Evolutionary conservation across 2,329 filamentous ascomycete species (phyloP).

Genomic region (Colletotrichum liaoningense): DNA sequence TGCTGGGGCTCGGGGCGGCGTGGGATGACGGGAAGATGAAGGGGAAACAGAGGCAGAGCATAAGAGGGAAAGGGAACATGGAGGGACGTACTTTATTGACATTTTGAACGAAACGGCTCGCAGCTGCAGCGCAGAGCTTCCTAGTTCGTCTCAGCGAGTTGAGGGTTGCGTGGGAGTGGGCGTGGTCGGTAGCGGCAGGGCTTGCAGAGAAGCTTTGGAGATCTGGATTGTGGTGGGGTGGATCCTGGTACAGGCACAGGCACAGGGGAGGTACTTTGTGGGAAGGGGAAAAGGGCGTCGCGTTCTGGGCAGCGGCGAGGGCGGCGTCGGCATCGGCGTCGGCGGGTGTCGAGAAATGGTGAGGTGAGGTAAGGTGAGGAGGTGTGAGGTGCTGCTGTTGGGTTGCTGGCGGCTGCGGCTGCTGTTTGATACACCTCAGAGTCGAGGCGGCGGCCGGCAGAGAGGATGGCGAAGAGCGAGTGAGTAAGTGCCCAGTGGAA

Average conservation of each 20-base stretch:
- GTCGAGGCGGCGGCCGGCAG: conserved; percentile 1
- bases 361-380: no score
- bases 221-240: conserved; percentile 39
- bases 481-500: neutral
- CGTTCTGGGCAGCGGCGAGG: conserved; percentile 35
- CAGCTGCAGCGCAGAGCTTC: conserved; percentile 36
- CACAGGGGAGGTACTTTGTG: conserved; percentile 35
- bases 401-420: conserved; percentile 15
- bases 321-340: conserved; percentile 22
- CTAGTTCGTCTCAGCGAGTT: conserved; percentile 37
- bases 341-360: neutral
- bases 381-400: conserved; percentile 2
- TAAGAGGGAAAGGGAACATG: conserved; percentile 20
- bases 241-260: conserved; percentile 30
- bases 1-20: conserved; percentile 28
- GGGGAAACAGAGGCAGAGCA: conserved; percentile 21
- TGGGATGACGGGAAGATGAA: conserved; percentile 18
- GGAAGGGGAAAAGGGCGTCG: conserved; percentile 25
- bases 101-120: conserved; percentile 45
- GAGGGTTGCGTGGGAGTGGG: conserved; percentile 37
- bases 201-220: conserved; percentile 38
- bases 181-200: conserved; percentile 37
- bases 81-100: conserved; percentile 65
- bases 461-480: conserved; percentile 15
- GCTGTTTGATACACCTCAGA: conserved; percentile 22